Evolutionary conservation across 2,329 filamentous ascomycete species (phyloP), one percentile per base, ranked within the genome.

Genomic region (Mollisiaceae sp.): DNA sequence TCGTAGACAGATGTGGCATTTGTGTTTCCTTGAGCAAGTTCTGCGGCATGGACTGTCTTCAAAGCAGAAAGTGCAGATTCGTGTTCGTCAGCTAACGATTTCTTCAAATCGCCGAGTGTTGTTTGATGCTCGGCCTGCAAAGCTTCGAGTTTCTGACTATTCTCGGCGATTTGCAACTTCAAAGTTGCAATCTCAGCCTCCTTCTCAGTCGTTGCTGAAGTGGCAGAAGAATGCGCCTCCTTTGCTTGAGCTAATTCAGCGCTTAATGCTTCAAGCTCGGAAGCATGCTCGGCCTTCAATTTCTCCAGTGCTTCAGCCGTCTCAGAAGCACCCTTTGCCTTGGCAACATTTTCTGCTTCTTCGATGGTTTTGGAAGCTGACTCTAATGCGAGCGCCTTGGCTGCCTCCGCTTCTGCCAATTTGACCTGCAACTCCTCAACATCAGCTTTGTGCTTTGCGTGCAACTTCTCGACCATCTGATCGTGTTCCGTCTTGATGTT

Each of bases 31-130:
- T 82, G 79, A 8, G 80, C 80, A 35, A 87, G 75, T 67, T 84
- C 82, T 55, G 65, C 79, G 38, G 81, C 79, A 69, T 88, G 83
- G 68, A 84, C 82, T n/a, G 80, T 76, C 73, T 87, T 82, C 55
- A 89, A 75, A 4, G 81, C 81, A 50, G 81, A 78, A 14, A 88
- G 71, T 20, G 81, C 78, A 50, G 81, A 76, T 55, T 81, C 75
- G 69, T 88, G 84, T 72, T 88, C 80, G 32, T 83, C 79, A 20
- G 79, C 76, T 8, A 88, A 75, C 0, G 81, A 79, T 50, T 78
- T 75, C 71, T 83, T 81, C n/a, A 89, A 74, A 63, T 81, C 79
- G 65, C 82, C 80, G 8, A 88, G 75, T 14, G 70, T 70, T 36
- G 63, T 67, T 60, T 72, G 65, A 55, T 75, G 70, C 63, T 86